A percentile compares a stretch with the other conserved stretches of the same genome.
phyloP scores from a whole-genome alignment of 192 early-diverging fungal genomes.

The Pilobolus umbonatus region DNA sequence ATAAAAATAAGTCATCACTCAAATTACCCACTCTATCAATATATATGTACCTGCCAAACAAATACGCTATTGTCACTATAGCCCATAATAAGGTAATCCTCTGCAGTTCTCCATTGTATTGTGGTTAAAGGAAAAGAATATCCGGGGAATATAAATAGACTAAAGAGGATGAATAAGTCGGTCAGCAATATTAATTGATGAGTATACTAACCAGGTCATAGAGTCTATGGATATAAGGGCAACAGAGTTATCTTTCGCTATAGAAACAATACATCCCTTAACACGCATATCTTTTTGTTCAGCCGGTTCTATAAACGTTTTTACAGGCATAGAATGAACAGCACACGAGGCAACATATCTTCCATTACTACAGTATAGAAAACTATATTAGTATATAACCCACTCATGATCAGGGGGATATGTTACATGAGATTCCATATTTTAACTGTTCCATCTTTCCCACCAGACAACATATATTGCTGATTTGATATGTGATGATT shows the following conservation, averaged over 20 bases:
- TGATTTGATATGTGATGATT: slow-evolving; percentile 34
- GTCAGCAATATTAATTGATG: neutral
- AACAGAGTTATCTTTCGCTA: slow-evolving; percentile 66
- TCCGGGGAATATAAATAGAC: slow-evolving; percentile 60
- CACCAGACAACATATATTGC: slow-evolving; percentile 59
- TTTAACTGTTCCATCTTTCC: slow-evolving; percentile 58
- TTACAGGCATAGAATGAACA: slow-evolving; percentile 45
- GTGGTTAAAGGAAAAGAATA: slow-evolving; percentile 46
- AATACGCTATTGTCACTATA: slow-evolving; percentile 58
- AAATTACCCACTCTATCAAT: neutral
- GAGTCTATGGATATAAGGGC: slow-evolving; percentile 70
- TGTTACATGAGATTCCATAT: slow-evolving; percentile 75
- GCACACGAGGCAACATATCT: slow-evolving; percentile 56
- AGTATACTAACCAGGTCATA: slow-evolving; percentile 53
- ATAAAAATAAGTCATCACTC: neutral
- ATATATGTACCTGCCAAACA: slow-evolving; percentile 69
- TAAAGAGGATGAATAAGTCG: neutral
- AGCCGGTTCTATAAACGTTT: slow-evolving; percentile 48
- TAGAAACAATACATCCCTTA: slow-evolving; percentile 52
- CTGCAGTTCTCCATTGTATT: slow-evolving; percentile 64
- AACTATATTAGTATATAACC: neutral
- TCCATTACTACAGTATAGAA: slow-evolving; percentile 34
- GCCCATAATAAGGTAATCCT: slow-evolving; percentile 63
- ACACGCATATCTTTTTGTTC: slow-evolving; percentile 42
- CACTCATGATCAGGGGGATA: neutral